Conservation (phyloP, 768 basidiomycete species). For the Cyathus striatus region DNA sequence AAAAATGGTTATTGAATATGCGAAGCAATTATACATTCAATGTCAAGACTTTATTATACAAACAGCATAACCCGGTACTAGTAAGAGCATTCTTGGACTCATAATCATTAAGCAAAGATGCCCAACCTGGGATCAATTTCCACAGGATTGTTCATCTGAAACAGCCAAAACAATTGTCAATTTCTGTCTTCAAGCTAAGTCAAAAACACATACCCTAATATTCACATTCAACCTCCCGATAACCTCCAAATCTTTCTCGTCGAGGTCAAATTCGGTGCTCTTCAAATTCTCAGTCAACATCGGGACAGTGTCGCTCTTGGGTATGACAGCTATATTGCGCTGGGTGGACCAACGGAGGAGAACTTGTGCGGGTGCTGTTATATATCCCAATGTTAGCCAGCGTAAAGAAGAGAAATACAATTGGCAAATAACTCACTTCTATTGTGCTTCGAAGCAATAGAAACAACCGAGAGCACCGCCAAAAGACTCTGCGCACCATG, state of each 20-base stretch:
- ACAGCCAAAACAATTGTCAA: too few relatives aligned
- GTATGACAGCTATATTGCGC: conserved; percentile 68
- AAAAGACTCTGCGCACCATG: conserved; percentile 50
- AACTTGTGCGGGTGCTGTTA: conserved; percentile 61
- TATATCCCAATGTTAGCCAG: too few relatives aligned
- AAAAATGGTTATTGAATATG: too few relatives aligned
- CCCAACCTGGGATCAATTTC: conserved; percentile 60
- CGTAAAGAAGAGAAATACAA: conserved; percentile 1
- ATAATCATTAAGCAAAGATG: conserved; percentile 80
- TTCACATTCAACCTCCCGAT: conserved; percentile 60
- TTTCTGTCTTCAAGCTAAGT: background rate
- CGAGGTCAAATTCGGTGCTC: conserved; percentile 38
- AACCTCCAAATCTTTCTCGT: conserved; percentile 46
- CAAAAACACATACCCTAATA: conserved; percentile 44
- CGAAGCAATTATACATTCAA: too few relatives aligned
- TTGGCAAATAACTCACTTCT: conserved; percentile 39
- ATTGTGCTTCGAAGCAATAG: conserved; percentile 41
- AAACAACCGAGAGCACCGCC: conserved; percentile 35
- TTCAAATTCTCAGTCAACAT: conserved; percentile 49
- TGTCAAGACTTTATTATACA: too few relatives aligned
- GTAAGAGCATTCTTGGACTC: too few relatives aligned
- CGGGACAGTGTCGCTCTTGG: conserved; percentile 52
- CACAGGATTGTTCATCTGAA: conserved; percentile 69
- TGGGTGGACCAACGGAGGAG: conserved; percentile 79
- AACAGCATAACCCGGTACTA: too few relatives aligned